A percentile compares a stretch with the other conserved stretches of the same genome.
These are phyloP conservation scores for Oenanthe sinensis DNA, from an alignment of 129 eudicot species.

Conservation along the genomic window DNA sequence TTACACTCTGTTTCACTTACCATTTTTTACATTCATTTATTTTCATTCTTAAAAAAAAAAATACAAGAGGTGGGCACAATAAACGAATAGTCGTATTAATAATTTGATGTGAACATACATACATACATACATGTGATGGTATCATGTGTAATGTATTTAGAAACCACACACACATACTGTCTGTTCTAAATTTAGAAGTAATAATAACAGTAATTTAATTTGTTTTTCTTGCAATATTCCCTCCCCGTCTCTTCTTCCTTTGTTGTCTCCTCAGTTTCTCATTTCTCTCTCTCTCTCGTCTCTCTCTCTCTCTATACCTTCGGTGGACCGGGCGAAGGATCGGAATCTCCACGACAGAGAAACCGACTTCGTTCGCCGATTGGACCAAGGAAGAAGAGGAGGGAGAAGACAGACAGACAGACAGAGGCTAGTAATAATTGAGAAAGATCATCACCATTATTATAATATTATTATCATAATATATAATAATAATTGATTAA, in stretches of 20 bases:
- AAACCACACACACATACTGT: background rate
- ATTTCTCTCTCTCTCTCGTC: background rate
- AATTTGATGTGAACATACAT: too few relatives aligned
- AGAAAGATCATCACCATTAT: background rate
- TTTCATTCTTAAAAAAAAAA: too few relatives aligned
- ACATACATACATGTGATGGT: too few relatives aligned
- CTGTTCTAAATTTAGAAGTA: background rate
- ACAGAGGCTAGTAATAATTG: background rate
- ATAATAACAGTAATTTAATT: background rate
- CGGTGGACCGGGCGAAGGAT: conserved; percentile 9
- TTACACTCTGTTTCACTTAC: too few relatives aligned
- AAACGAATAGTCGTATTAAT: too few relatives aligned
- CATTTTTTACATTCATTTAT: too few relatives aligned
- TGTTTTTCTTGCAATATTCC: background rate
- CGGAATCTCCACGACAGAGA: conserved; percentile 10
- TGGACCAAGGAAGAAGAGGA: background rate
- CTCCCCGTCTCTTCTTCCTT: background rate
- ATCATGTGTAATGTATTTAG: background rate
- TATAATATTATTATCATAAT: background rate
- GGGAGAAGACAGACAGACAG: background rate
- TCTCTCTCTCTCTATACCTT: background rate
- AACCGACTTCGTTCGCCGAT: conserved; percentile 15
- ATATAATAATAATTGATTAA: background rate
- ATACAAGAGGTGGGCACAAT: too few relatives aligned
- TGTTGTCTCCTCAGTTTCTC: background rate